These are phyloP conservation scores for Daucus carota DNA, from an alignment of 129 eudicot species.

Conservation along the genomic window DNA sequence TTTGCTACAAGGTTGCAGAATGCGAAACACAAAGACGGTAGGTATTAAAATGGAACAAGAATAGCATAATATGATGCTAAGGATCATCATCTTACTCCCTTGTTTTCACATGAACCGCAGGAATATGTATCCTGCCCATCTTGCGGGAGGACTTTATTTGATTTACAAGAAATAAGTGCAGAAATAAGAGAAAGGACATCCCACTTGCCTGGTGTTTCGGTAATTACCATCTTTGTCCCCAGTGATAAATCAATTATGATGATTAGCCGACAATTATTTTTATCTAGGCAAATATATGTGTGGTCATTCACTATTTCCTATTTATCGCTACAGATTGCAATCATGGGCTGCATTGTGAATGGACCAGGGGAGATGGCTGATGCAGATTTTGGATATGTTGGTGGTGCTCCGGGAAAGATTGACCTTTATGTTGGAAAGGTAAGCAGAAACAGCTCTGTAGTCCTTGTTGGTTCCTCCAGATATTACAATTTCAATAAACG, in stretches of 20 bases:
- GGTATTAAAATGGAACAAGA: background rate
- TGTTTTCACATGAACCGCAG: constrained; percentile 24
- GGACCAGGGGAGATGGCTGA: constrained; percentile 99
- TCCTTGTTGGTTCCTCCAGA: background rate
- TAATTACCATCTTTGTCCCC: constrained; percentile 28
- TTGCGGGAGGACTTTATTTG: constrained; percentile 92
- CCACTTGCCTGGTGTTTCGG: constrained; percentile 99
- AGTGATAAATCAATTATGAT: background rate
- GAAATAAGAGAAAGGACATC: constrained; percentile 92
- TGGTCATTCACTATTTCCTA: background rate
- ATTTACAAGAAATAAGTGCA: constrained; percentile 97
- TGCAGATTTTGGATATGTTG: constrained; percentile 98
- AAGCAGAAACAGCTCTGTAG: constrained; percentile 6
- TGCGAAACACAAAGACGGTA: constrained; percentile 14
- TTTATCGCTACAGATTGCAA: constrained; percentile 62
- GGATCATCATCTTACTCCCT: background rate
- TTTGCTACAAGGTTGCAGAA: constrained; percentile 75
- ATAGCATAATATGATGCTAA: background rate
- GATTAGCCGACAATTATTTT: background rate
- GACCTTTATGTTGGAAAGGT: constrained; percentile 98
- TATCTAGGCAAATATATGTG: background rate
- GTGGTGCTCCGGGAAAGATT: constrained; percentile 99
- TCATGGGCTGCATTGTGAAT: constrained; percentile 98
- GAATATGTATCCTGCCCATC: constrained; percentile 99
- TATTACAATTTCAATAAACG: background rate